Base-by-base conservation (phyloP, 805 yeast species). In the Deakozyma indianensis region DNA sequence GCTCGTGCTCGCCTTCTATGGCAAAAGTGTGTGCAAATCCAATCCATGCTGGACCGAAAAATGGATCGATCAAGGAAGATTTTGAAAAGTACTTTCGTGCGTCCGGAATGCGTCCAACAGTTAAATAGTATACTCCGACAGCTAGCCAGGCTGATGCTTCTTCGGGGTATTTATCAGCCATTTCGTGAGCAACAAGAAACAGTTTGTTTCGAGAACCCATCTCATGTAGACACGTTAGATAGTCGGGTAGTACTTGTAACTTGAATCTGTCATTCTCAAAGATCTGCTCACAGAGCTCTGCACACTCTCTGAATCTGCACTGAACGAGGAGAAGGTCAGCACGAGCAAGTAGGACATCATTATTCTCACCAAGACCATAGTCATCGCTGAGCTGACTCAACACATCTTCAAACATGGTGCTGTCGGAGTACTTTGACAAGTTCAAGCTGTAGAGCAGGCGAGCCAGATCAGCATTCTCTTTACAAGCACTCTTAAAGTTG, bases 1-100 rank as follows among this genome's bases (percentile, higher is more conserved):
- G 97, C 60, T 92, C 99, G 60, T 92, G 96, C 62, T 92, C 99
- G n/a, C 96, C 94, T 60, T 92, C 98, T 2, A 84, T 80, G 0
- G 96, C 96, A 73, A 88, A 92, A 0, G 97, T 88, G 57, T 90
- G 97, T 1, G 97, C 97, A 66, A 92, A 92, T 2, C 96, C 98
- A 27, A 92, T 78, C 98, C 98, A 92, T 1, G 97, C 95, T 44
- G 84, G 90, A 0, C 92, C 94, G 65, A 84, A 87, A 52, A 80
- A 83, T 2, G 98, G 94, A 55, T 86, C 82, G 49, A 88, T 62
- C 52, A 87, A 70, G 1, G 96, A 85, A 0, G 96, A 88, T 59
- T 85, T 87, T 35, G 92, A 80, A 63, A 87, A 92, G 57, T 75
- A 86, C 51, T 82, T 74, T 48, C 98, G 69, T 0, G 97, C 95